These are phyloP conservation scores for Suillus fuscotomentosus DNA, from an alignment of 768 basidiomycete species.

Conservation along the genomic window DNA sequence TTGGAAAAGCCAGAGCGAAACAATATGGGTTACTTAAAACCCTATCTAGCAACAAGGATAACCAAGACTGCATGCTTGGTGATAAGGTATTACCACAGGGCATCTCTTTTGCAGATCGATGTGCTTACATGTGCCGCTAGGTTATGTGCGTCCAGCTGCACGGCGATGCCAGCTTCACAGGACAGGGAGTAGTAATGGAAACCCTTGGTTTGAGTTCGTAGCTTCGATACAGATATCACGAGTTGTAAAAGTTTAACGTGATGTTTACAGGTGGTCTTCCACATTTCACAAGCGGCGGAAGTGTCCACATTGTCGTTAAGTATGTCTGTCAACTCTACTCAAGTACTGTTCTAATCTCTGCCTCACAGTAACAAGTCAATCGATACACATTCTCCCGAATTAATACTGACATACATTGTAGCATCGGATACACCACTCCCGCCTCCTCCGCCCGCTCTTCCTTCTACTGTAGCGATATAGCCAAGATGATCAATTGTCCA, in stretches of 20 bases:
- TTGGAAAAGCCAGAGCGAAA: conserved; percentile 90
- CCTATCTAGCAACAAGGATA: conserved; percentile 36
- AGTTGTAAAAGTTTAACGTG: not conserved
- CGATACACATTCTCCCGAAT: not conserved
- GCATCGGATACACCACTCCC: conserved; percentile 91
- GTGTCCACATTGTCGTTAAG: conserved; percentile 90
- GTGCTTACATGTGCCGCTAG: conserved; percentile 43
- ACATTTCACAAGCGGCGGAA: conserved; percentile 89
- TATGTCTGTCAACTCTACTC: conserved; percentile 36
- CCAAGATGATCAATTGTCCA: conserved; percentile 89
- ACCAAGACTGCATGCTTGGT: conserved; percentile 28
- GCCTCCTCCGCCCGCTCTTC: conserved; percentile 83
- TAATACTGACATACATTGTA: conserved; percentile 26
- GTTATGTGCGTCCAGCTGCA: conserved; percentile 91
- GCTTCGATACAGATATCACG: too few species aligned
- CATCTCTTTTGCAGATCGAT: not conserved
- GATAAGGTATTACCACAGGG: conserved; percentile 23
- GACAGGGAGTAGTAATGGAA: conserved; percentile 91
- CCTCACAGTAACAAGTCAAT: conserved; percentile 55
- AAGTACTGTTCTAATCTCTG: not conserved
- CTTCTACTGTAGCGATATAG: conserved; percentile 83
- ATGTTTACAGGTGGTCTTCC: conserved; percentile 68
- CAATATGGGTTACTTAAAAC: conserved; percentile 79
- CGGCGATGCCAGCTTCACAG: conserved; percentile 89
- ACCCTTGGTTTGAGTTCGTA: conserved; percentile 73